Percentiles rank a stretch among this genome's conserved stretches.
phyloP scores from a whole-genome alignment of 352 stramenopile species.

The Globisporangium nodosum region DNA sequence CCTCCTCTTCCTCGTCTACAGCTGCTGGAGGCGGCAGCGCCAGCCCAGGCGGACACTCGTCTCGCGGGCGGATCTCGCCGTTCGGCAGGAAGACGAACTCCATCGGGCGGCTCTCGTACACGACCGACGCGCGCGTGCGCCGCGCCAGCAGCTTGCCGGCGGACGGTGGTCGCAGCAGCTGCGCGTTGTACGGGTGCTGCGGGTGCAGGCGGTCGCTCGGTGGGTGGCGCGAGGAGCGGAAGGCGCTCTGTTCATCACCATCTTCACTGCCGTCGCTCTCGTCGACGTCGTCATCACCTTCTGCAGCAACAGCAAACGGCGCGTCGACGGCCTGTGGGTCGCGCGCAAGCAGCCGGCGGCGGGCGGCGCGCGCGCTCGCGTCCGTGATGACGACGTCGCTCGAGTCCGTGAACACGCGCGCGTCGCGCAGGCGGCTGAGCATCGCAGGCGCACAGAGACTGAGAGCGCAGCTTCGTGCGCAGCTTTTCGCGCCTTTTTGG shows the following conservation, averaged over 20 bases:
- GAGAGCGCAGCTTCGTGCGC: too few relatives aligned
- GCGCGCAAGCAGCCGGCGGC: slow-evolving; percentile 2
- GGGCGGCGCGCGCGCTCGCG: slow-evolving; percentile 11
- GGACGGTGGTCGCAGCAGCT: slow-evolving; percentile 10
- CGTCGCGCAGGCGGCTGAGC: slow-evolving; percentile 52
- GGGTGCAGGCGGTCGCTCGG: slow-evolving; percentile 21
- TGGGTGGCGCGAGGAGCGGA: slow-evolving; percentile 15
- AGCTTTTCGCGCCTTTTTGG: not conserved
- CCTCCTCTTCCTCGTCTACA: not conserved
- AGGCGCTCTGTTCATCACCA: not conserved
- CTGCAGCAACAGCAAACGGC: not conserved
- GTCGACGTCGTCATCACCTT: slow-evolving; percentile 1
- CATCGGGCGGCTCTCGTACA: slow-evolving; percentile 26
- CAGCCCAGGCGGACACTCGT: slow-evolving; percentile 50
- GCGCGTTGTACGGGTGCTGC: slow-evolving; percentile 37
- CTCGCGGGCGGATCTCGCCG: slow-evolving; percentile 49
- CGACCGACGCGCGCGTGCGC: slow-evolving; percentile 3
- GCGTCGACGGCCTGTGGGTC: not conserved
- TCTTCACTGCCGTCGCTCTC: not conserved
- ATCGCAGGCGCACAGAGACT: slow-evolving; percentile 13
- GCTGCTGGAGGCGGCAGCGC: slow-evolving; percentile 21
- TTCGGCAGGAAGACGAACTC: slow-evolving; percentile 58
- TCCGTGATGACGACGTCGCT: slow-evolving; percentile 48
- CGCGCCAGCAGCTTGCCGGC: not conserved
- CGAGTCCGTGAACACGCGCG: slow-evolving; percentile 59